A percentile compares a stretch with the other conserved stretches of the same genome.
Evolutionary conservation across 169 alveolate genomes (phyloP).

Genomic region (Plasmodium cynomolgi): DNA sequence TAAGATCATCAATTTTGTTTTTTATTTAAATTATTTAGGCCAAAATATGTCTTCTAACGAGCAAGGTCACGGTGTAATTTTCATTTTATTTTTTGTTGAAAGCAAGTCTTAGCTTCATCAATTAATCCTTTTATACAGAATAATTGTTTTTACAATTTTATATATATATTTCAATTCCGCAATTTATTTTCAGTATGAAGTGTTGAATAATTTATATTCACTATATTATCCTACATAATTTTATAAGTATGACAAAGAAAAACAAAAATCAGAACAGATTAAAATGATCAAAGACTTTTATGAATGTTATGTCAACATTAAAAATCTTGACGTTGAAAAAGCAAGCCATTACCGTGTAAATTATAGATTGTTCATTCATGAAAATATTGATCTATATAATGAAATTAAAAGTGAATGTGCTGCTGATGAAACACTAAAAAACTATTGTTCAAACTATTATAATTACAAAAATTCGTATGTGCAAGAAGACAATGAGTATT

Average conservation of each 20-base stretch:
- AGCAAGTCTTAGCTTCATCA: not conserved
- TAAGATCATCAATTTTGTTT: not conserved
- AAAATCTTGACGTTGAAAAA: not conserved
- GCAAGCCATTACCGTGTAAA: not conserved
- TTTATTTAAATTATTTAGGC: not conserved
- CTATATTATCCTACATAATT: not conserved
- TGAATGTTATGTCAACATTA: not conserved
- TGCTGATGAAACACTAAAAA: not conserved
- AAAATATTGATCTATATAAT: not conserved
- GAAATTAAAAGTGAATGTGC: not conserved
- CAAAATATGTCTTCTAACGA: not conserved
- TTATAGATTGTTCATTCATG: not conserved
- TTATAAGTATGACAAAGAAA: not conserved
- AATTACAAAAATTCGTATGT: not conserved
- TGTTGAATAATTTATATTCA: not conserved
- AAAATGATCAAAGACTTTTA: not conserved
- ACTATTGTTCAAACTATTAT: not conserved
- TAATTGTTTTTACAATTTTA: not conserved
- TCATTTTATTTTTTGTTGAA: not conserved
- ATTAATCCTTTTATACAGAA: not conserved
- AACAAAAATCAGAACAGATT: not conserved
- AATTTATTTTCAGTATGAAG: not conserved
- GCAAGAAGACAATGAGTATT: not conserved
- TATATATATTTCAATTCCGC: not conserved
- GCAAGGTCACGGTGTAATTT: not conserved